phyloP scores from a whole-genome alignment of 176 grass and related monocot genomes.

The bread wheat (Triticum aestivum) region DNA sequence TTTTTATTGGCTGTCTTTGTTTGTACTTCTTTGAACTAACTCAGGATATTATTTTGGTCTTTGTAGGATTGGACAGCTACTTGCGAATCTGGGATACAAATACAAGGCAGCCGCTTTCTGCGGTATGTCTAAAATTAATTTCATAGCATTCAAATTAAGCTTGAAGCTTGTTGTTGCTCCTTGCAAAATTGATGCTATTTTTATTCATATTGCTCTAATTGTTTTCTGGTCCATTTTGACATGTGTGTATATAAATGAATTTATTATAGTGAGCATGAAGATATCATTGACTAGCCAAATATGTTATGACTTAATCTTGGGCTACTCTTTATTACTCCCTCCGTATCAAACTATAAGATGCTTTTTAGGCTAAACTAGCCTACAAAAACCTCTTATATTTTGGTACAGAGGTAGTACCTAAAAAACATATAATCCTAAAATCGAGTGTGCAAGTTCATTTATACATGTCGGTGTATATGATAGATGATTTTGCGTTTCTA shows the following conservation, averaged over 20 bases:
- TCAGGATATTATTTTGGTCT: neutral
- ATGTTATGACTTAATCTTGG: neutral
- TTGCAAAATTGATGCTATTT: neutral
- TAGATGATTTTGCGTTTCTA: neutral
- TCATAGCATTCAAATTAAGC: neutral
- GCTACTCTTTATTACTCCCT: neutral
- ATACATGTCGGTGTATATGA: neutral
- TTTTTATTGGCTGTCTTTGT: neutral
- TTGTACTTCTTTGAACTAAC: constrained; percentile 20
- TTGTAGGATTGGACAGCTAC: constrained; percentile 83
- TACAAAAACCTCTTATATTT: too few species aligned
- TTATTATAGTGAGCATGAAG: neutral
- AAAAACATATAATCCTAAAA: neutral
- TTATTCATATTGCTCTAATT: constrained; percentile 7
- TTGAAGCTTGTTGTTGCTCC: neutral
- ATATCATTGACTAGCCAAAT: neutral
- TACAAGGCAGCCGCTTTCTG: constrained; percentile 74
- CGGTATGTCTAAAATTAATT: constrained; percentile 42
- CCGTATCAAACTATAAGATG: too few species aligned
- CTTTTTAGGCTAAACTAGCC: too few species aligned
- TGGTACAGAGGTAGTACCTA: too few species aligned
- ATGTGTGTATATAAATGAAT: neutral
- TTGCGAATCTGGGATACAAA: constrained; percentile 91
- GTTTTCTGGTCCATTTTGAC: neutral
- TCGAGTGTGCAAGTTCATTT: neutral